Evolutionary conservation across 1,284 basidiomycete genomes (phyloP), one percentile per base, ranked within the genome.

Genomic region (Cystobasidium sp.): DNA sequence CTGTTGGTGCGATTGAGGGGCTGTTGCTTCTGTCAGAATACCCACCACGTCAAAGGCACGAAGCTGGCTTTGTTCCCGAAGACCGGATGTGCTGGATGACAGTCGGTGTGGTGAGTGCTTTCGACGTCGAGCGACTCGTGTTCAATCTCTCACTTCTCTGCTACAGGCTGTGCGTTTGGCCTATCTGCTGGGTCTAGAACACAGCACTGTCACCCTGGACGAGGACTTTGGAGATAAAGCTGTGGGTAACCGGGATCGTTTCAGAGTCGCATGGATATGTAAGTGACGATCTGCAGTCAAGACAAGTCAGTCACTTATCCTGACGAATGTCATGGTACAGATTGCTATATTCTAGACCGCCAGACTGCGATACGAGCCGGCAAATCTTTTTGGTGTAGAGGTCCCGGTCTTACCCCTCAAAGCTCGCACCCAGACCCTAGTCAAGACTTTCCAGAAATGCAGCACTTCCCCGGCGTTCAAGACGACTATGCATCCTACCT

Each of bases 41-140:
- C 22, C 53, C 53, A 10, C 53, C 53, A 12, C 53, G 53, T 4
- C 10, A 24, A 7, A 20, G n/a, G n/a, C n/a, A 20, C 22, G 53
- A 31, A 20, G n/a, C 53, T 10, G 53, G 53, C 10, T 55, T 22
- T 31, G 53, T 31, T 18, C n/a, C n/a, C 10, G 53, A 55, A 55
- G 24, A 55, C 22, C n/a, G 53, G 22, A 55, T 55, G 53, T 55
- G n/a, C 24, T 55, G 53, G 53, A 55, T 55, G 53, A 55, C 24
- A 20, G 53, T 55, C 16, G 53, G 53, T 31, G 46, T 49, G 24
- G 24, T 55, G 22, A 20, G 53, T 12, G 14, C 53, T 20, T 12
- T 12, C 53, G 14, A 12, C 16, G 22, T 22, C 10, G 53, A 4
- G 53, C 3, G 22, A 22, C 4, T 12, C n/a, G 10, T 55, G 16